Base-by-base conservation (phyloP, 768 basidiomycete genomes). In the Lentinus brumalis region DNA sequence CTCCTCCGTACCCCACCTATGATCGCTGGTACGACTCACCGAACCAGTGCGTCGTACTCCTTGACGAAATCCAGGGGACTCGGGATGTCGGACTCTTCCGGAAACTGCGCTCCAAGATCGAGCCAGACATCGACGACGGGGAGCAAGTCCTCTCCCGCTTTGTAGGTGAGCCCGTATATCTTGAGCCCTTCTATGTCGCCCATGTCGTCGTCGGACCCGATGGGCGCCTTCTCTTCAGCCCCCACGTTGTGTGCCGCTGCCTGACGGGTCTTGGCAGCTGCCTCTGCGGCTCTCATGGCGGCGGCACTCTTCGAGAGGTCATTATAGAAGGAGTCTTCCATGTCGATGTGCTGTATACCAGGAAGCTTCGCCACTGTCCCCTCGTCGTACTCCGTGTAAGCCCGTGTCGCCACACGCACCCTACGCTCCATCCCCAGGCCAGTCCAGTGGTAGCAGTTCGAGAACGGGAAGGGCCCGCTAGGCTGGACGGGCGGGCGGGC, bases 391-490 rank as follows among this genome's bases (percentile, higher is more conserved):
- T 49, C 46, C 21, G 46, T 15, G 10, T 49, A 45, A 2, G 44
- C 45, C 16, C 32, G n/a, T 11, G 40, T 12, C 10, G 18, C 41
- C 3, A 61, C 6, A 10, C 54, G 60, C 11, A 56, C 38, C 3
- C 32, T 39, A 38, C 41, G 16, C 16, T 32, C 21, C 46, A 50
- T 35, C 7, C 41, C n/a, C 9, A 8, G 40, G 1, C 38, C 59
- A 6, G 35, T 12, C 60, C 60, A 61, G 42, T 61, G 60, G 41
- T 50, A 61, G 32, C 60, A 61, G 49, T 56, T 61, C 18, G 11
- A 15, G 41, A 45, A 61, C 15, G 60, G 54, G 35, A 56, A 61
- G 3, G 50, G 18, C 6, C 7, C 12, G 9, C 42, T 26, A 0
- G 53, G 39, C 3, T n/a, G 39, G 5, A 56, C 14, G 4, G 49